Percentiles rank a stretch among this genome's conserved stretches.
Conservation (phyloP, 805 yeast genomes). For the Jamesozyma jinghongensis region DNA sequence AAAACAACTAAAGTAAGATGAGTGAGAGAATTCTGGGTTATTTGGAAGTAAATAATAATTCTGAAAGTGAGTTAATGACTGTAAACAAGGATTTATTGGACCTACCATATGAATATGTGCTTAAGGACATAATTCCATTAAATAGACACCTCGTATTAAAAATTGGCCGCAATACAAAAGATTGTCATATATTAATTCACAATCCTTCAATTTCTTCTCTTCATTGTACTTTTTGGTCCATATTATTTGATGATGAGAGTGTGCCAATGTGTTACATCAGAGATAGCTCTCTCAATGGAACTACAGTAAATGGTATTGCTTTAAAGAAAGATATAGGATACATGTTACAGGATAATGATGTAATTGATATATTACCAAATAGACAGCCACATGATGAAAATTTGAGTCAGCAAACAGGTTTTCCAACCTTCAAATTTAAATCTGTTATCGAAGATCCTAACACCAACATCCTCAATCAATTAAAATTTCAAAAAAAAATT, state of each 20-base stretch:
- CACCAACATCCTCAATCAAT: conserved; percentile 4
- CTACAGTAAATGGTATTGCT: conserved; percentile 33
- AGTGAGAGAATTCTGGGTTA: conserved; percentile 10
- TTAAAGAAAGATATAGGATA: conserved; percentile 28
- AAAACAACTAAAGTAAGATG: background rate
- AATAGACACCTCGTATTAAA: conserved; percentile 30
- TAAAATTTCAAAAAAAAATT: conserved; percentile 18
- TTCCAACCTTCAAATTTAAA: conserved; percentile 2
- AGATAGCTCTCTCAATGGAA: conserved; percentile 46
- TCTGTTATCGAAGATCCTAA: background rate
- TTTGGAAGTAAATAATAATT: conserved; percentile 10
- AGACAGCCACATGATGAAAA: background rate
- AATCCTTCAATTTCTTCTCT: conserved; percentile 36
- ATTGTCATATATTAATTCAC: conserved; percentile 28
- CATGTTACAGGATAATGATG: conserved; percentile 34
- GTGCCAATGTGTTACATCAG: conserved; percentile 41
- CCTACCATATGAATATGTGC: conserved; percentile 7
- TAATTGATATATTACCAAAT: conserved; percentile 30
- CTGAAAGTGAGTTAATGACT: conserved; percentile 1
- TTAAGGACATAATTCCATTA: conserved; percentile 11
- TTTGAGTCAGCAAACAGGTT: background rate
- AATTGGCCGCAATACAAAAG: conserved; percentile 36
- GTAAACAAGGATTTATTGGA: background rate
- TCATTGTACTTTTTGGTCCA: conserved; percentile 43
- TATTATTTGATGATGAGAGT: conserved; percentile 41